Conservation (phyloP, 768 basidiomycete genomes). For the Termitomyces sp. region DNA sequence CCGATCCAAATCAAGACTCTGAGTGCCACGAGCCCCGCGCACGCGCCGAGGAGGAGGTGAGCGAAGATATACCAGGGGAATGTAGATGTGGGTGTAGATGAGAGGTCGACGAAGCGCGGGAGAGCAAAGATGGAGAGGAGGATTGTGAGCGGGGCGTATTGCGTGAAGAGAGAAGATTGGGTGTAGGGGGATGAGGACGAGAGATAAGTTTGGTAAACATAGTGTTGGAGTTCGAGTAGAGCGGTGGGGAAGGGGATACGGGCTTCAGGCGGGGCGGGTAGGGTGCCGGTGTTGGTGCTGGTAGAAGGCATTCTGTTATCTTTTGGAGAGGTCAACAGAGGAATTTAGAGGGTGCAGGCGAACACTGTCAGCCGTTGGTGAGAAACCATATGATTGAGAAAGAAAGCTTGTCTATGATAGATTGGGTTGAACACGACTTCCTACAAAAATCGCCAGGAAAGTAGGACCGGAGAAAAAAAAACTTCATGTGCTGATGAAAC, state of each 20-base stretch:
- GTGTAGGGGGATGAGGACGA: background rate
- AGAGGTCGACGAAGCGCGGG: slow-evolving; percentile 3
- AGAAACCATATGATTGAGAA: background rate
- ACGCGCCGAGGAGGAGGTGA: background rate
- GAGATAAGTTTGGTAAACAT: background rate
- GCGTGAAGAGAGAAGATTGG: slow-evolving; percentile 8
- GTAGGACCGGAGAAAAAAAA: background rate
- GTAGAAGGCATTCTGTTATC: background rate
- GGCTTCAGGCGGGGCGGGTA: background rate
- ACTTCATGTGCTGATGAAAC: background rate
- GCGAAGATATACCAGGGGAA: background rate
- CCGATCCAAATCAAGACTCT: slow-evolving; percentile 6
- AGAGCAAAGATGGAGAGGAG: slow-evolving; percentile 8
- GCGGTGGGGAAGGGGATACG: background rate
- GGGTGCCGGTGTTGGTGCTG: background rate
- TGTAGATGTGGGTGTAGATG: background rate
- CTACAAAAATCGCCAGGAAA: background rate
- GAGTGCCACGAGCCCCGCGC: background rate
- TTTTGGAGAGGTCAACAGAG: background rate
- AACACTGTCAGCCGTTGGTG: background rate
- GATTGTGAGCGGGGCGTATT: slow-evolving; percentile 9
- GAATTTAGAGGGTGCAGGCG: background rate
- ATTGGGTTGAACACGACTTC: slow-evolving; percentile 8
- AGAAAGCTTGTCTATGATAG: background rate
- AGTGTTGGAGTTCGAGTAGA: slow-evolving; percentile 7